Conservation (phyloP, 2,329 filamentous ascomycete species). For the Trichoderma afroharzianum region DNA sequence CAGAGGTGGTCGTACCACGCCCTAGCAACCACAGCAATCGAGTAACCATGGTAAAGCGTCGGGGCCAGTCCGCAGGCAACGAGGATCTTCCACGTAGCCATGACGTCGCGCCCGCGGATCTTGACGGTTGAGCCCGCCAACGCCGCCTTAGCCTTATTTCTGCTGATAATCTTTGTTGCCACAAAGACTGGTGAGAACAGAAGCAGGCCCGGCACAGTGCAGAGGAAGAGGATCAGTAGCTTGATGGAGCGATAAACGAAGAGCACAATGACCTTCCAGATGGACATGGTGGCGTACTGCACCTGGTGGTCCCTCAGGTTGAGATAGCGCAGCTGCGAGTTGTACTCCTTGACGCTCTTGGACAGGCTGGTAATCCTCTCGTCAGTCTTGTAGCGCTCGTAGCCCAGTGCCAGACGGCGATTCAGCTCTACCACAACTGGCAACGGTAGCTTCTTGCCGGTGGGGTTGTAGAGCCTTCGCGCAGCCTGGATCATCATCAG, state of each 20-base stretch:
- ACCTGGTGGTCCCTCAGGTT: conserved; percentile 93
- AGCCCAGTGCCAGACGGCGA: conserved; percentile 83
- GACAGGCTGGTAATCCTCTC: conserved; percentile 74
- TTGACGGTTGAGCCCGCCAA: conserved; percentile 85
- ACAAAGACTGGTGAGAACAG: conserved; percentile 89
- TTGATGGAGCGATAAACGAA: conserved; percentile 79
- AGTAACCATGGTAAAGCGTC: conserved; percentile 78
- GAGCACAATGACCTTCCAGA: conserved; percentile 68
- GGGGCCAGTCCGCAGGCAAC: conserved; percentile 83
- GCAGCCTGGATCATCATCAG: conserved; percentile 96
- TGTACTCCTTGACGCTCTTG: conserved; percentile 77
- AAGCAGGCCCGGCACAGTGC: conserved; percentile 79
- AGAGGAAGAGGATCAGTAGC: conserved; percentile 69
- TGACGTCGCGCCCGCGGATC: conserved; percentile 81
- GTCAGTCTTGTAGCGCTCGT: conserved; percentile 88
- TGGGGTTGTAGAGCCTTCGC: conserved; percentile 87
- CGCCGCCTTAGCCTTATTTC: conserved; percentile 76
- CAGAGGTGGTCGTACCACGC: conserved; percentile 77
- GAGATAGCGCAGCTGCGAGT: conserved; percentile 78
- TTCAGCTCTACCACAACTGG: conserved; percentile 94
- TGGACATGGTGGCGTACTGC: conserved; percentile 81
- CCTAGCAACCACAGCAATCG: conserved; percentile 68
- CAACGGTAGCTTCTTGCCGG: conserved; percentile 87
- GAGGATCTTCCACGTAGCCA: conserved; percentile 90
- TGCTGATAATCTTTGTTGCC: conserved; percentile 76